Percentiles rank a stretch among this genome's conserved stretches.
Conservation (phyloP, 352 stramenopile genomes). For the Hyaloperonospora arabidopsidis region DNA sequence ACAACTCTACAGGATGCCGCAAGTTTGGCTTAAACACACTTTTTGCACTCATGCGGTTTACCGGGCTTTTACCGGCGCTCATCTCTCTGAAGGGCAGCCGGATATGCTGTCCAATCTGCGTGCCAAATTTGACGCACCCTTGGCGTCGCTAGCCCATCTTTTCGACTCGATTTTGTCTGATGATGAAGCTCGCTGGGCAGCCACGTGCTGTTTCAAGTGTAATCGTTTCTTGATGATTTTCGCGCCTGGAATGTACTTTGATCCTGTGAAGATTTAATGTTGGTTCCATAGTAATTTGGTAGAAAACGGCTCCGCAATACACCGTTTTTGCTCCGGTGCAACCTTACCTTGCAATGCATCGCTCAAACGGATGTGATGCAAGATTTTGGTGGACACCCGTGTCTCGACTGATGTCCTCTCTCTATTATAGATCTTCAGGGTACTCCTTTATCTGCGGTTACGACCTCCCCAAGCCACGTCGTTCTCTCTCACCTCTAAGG, state of each 20-base stretch:
- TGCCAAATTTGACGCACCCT: background rate
- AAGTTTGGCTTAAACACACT: background rate
- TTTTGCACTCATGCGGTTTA: background rate
- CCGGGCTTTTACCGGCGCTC: background rate
- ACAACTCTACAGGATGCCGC: background rate
- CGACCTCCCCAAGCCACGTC: background rate
- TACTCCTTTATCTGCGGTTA: background rate
- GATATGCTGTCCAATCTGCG: background rate
- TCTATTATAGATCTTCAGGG: no score
- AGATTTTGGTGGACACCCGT: no score
- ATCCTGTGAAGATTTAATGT: no score
- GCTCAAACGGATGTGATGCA: background rate
- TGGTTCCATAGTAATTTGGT: no score
- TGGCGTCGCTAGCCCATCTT: background rate
- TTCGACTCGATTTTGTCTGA: background rate
- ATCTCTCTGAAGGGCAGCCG: background rate
- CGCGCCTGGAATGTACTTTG: no score
- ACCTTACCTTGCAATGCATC: background rate
- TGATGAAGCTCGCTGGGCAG: background rate
- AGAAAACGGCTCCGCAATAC: no score
- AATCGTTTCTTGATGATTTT: background rate
- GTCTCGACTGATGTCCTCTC: no score
- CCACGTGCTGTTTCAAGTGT: background rate
- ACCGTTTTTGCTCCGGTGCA: background rate
- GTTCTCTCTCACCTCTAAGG: constrained; percentile 12